Base-by-base conservation (phyloP, 495 filamentous ascomycete species). In the Filosporella fistucella region DNA sequence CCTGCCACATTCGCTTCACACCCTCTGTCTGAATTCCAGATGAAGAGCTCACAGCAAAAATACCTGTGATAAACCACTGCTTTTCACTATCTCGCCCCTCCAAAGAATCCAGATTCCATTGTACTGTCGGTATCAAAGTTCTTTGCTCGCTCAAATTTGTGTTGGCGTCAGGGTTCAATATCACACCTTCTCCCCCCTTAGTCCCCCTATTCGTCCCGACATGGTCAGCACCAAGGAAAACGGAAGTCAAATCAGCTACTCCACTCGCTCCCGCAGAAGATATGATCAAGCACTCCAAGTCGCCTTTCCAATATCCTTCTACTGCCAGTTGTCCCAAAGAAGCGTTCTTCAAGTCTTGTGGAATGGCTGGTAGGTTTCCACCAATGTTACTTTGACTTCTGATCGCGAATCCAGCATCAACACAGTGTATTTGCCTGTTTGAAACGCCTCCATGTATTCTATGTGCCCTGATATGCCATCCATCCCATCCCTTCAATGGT, bases 371-470 rank as follows among this genome's bases (percentile, higher is more conserved):
- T 18, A 34, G 28, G 7, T n/a, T 24, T 18, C 72, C 63, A 0
- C 76, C 75, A 51, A 67, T 72, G 25, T 62, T 63, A 1, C 61
- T 62, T 44, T 68, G 74, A 18, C 75, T 72, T 29, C 70, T 70
- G 21, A 80, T 73, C 0, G 77, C 71, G 41, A 78, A 81, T 0
- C 69, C 73, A 2, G 74, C 76, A 46, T 81, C 76, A 0, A 65
- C 75, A 6, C 61, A 71, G 44, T 63, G 49, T 6, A 80, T 37
- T 1, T 24, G 5, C 57, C n/a, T 62, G 2, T 63, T 64, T 20
- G 46, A 60, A 5, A 57, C 61, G 2, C 65, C 60, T n/a, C n/a
- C n/a, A n/a, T n/a, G n/a, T 12, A 78, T 57, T 4, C 54, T 63
- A 21, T 38, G 35, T 21, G 23, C 23, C 17, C 35, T 38, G n/a